These are phyloP conservation scores for Puya raimondii DNA, from an alignment of 176 grass and related monocot genomes.

Conservation along the genomic window DNA sequence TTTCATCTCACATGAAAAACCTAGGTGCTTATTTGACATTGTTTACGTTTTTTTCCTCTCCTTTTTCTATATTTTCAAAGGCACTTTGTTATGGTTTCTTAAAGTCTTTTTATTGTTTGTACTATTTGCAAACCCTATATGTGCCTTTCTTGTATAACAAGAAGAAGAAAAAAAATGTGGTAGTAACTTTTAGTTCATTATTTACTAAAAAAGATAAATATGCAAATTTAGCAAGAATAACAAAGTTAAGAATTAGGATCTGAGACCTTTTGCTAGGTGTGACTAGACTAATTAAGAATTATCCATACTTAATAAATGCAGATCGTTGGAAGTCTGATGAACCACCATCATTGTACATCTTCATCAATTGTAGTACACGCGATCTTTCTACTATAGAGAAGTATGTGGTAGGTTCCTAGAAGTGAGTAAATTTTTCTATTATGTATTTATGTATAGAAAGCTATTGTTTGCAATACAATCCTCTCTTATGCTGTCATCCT, in stretches of 20 bases:
- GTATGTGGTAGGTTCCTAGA: conserved; percentile 60
- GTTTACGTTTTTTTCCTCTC: too few species aligned
- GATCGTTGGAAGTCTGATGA: conserved; percentile 67
- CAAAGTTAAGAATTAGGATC: too few species aligned
- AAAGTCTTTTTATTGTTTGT: too few species aligned
- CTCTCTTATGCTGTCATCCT: neutral
- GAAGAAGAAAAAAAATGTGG: too few species aligned
- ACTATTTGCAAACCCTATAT: too few species aligned
- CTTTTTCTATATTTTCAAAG: too few species aligned
- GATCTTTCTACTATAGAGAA: conserved; percentile 93
- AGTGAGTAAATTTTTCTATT: neutral
- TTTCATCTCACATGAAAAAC: neutral
- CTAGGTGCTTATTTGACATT: neutral
- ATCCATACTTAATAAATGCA: conserved; percentile 29
- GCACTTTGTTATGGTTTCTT: too few species aligned
- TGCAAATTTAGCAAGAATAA: too few species aligned
- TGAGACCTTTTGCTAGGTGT: too few species aligned
- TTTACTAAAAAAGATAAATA: too few species aligned
- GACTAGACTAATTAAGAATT: conserved; percentile 1
- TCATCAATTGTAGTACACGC: conserved; percentile 92
- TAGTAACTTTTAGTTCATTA: too few species aligned
- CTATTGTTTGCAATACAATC: neutral
- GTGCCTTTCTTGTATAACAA: too few species aligned
- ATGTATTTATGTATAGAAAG: neutral
- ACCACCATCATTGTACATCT: conserved; percentile 66